phyloP scores from a whole-genome alignment of 2,329 filamentous ascomycete genomes.

The Colletotrichum sp. region DNA sequence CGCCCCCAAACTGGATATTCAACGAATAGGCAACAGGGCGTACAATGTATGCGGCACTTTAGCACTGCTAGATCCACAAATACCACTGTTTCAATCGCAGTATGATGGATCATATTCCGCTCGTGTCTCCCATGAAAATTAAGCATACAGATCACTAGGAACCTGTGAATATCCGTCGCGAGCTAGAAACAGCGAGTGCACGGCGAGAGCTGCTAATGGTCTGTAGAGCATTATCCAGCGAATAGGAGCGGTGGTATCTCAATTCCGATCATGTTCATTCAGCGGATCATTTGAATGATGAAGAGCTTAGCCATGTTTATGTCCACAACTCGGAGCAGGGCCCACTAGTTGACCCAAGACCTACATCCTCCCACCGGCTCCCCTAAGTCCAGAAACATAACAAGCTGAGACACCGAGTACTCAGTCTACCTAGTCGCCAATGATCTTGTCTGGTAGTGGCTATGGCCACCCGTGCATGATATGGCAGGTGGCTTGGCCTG shows the following conservation, averaged over 20 bases:
- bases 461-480: background rate
- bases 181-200: background rate
- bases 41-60: background rate
- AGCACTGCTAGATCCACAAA: background rate
- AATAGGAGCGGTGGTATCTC: background rate
- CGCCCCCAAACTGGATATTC: background rate
- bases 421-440: background rate
- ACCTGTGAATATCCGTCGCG: background rate
- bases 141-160: background rate
- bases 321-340: background rate
- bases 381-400: background rate
- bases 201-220: background rate
- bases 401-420: background rate
- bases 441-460: background rate
- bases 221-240: background rate
- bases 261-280: background rate
- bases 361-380: background rate
- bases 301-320: background rate
- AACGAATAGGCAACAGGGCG: background rate
- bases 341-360: background rate
- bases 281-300: background rate
- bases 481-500: background rate
- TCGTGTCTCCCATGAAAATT: background rate
- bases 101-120: background rate
- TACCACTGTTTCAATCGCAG: background rate